Evolutionary conservation across 2,329 filamentous ascomycete genomes (phyloP).

Genomic region (Penicillium sp.): DNA sequence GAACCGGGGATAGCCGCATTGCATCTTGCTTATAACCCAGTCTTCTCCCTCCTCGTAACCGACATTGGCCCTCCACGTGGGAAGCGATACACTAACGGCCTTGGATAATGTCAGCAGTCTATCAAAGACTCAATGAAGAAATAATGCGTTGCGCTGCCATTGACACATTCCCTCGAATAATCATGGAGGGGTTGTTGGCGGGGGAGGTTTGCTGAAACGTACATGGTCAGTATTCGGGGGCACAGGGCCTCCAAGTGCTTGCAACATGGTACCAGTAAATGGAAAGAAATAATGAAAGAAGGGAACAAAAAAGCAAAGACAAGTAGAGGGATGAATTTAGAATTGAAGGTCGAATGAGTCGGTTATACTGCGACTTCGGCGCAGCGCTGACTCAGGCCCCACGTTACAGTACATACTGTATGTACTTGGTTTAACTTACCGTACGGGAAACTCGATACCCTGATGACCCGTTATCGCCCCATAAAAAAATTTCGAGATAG

Average conservation of each 20-base stretch:
- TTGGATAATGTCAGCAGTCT: slow-evolving; percentile 37
- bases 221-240: slow-evolving; percentile 75
- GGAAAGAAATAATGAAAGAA: slow-evolving; percentile 5
- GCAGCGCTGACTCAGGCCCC: slow-evolving; percentile 11
- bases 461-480: slow-evolving; percentile 13
- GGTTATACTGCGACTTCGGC: slow-evolving; percentile 24
- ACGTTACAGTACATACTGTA: background rate
- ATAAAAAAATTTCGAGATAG: slow-evolving; percentile 22
- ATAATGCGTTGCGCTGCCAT: background rate
- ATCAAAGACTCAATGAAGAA: background rate
- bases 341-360: slow-evolving; percentile 1
- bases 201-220: slow-evolving; percentile 37
- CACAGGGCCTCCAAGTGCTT: slow-evolving; percentile 63
- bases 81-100: slow-evolving; percentile 94
- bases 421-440: background rate
- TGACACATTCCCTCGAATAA: background rate
- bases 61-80: slow-evolving; percentile 86
- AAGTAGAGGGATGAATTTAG: background rate
- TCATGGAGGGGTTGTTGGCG: slow-evolving; percentile 22
- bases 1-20: slow-evolving; percentile 89
- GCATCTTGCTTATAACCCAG: slow-evolving; percentile 81
- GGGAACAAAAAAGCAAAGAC: background rate
- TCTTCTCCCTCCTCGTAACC: slow-evolving; percentile 89
- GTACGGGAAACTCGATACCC: background rate
- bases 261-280: slow-evolving; percentile 30